Evolutionary conservation across 2,329 filamentous ascomycete species (phyloP), one percentile per base, ranked within the genome.

Genomic region (Colletotrichum costaricense): DNA sequence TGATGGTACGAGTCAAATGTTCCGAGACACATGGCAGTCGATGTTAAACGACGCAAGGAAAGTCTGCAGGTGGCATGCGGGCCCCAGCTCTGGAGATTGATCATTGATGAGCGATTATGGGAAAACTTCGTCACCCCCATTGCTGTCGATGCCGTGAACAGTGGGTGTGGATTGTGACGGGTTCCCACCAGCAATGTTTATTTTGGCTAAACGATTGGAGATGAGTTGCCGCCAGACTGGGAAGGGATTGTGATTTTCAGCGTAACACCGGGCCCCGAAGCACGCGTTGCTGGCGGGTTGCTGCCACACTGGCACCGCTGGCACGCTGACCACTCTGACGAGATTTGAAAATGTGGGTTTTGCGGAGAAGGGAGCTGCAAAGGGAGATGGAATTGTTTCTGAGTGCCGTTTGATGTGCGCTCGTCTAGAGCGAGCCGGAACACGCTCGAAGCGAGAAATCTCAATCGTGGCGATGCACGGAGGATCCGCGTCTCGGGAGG

Each of bases 401-500:
- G 66, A 60, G 46, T 65, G 60, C 63, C 59, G 70, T 73, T 70
- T 73, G 66, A 73, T 73, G 70, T 73, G 66, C 66, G 59, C 59
- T 69, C 66, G 59, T 70, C 66, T 64, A 73, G 58, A 60, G 38
- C 60, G 58, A 60, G 38, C 60, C 54, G 59, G 66, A 60, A 55
- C 42, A 49, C 54, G 42, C 49, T 70, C 42, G 59, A 70, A 54
- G 33, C 46, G 63, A 49, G 42, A 62, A 56, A 64, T 57, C 66
- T 54, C 49, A 46, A 73, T 64, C 55, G 66, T 73, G 70, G 70
- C 70, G 70, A 69, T 73, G 70, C 59, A 69, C 58, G 28, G 55
- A 52, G 52, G 38, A 72, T 72, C 69, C 58, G 69, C 58, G 69
- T 69, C 65, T 62, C 58, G 46, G 28, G 46, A 49, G 54, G 42